Evolutionary conservation across 371 early-diverging fungal genomes (phyloP), one percentile per base, ranked within the genome.

Genomic region (Mucor saturninus): DNA sequence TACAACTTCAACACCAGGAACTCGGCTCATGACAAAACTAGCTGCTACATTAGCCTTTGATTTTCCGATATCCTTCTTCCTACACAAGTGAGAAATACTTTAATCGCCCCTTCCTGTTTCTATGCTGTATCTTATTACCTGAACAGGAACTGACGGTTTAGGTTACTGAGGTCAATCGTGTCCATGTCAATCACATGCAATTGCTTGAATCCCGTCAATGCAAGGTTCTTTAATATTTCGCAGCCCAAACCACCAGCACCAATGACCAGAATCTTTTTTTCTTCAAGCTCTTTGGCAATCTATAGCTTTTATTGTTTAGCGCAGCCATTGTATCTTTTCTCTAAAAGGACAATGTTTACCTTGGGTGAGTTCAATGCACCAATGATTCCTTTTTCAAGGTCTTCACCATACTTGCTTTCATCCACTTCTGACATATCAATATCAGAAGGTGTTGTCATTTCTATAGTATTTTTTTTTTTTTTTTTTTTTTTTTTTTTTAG

Each of bases 201-300:
- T 61, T 91, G 72, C 62, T 78, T 82, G 72, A 97, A 96, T 4
- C 98, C 98, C 14, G 90, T 81, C 73, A 95, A 74, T 21, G 94
- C 95, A 30, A 99, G 84, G 72, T 95, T 92, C 74, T 99, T 99
- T 31, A 98, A 83, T 42, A 99, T 83, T 74, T 99, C 99, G 75
- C 99, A 99, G 11, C 99, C 99, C 45, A 99, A 92, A 10, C 99
- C 99, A 61, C 99, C 99, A 3, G 95, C 93, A 14, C 96, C 96
- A 38, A 95, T 92, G 56, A 95, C 86, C 38, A 95, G 74, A 14
- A 94, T 81, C 56, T 73, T 82, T 45, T 77, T 76, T 11, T 68
- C 62, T 21, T 64, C 74, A 28, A 83, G 56, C 29, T 57, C 64
- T 43, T 56, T 53, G 7, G 46, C 53, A 52, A 72, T 73, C 79